These are phyloP conservation scores for Populus pruinosa DNA, from an alignment of 345 rosid species.

Conservation along the genomic window DNA sequence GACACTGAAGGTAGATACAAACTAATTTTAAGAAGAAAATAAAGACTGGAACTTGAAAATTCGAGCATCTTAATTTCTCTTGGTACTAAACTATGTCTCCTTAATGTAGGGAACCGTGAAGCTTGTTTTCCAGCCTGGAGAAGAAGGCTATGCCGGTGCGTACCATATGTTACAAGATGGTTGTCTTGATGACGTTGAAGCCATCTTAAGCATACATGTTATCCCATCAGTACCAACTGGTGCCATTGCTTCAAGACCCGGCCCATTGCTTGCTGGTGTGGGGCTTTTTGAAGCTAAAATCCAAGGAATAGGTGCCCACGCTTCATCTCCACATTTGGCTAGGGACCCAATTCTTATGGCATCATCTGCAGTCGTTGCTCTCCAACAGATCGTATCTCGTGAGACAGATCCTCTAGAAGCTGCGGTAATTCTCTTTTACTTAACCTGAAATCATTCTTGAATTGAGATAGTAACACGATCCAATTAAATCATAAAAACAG, in stretches of 20 bases:
- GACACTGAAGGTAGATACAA: constrained; percentile 41
- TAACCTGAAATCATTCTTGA: not conserved
- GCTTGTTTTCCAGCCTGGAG: constrained; percentile 80
- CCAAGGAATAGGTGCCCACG: constrained; percentile 63
- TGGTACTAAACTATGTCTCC: not conserved
- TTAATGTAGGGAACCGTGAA: constrained; percentile 57
- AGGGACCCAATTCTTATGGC: constrained; percentile 68
- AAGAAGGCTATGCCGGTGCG: constrained; percentile 70
- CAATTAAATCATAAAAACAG: too few species aligned
- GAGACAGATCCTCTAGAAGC: constrained; percentile 66
- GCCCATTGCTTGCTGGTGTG: constrained; percentile 59
- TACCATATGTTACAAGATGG: constrained; percentile 61
- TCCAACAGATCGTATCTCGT: constrained; percentile 72
- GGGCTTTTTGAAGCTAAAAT: constrained; percentile 51
- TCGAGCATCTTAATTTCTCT: not conserved
- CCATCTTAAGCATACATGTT: constrained; percentile 57
- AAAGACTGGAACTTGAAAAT: not conserved
- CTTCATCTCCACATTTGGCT: constrained; percentile 47
- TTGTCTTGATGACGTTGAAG: constrained; percentile 49
- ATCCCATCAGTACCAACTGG: constrained; percentile 49
- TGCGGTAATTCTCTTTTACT: constrained; percentile 36
- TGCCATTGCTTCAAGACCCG: constrained; percentile 51
- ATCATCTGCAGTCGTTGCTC: constrained; percentile 52
- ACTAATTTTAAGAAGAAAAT: not conserved
- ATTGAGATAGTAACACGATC: too few species aligned